phyloP scores from a whole-genome alignment of 1,139 yeast genomes.

The Geotrichum siamense region DNA sequence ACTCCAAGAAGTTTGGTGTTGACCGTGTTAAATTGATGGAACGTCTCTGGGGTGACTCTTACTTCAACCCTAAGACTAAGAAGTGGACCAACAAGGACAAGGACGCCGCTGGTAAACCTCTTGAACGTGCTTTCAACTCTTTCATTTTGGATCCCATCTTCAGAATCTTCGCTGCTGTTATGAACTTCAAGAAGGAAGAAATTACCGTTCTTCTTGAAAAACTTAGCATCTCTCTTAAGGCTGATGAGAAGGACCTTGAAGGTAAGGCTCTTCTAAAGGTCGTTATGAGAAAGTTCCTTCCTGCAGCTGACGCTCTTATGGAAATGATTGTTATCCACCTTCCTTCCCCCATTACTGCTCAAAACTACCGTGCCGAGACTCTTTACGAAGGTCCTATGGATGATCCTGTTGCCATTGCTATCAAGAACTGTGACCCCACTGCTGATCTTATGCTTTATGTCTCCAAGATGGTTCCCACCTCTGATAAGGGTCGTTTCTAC shows the following conservation, averaged over 20 bases:
- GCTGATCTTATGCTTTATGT: conserved; percentile 99
- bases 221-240: conserved; percentile 84
- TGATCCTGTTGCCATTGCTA: conserved; percentile 84
- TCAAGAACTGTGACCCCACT: conserved; percentile 97
- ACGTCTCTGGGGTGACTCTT: conserved; percentile 99
- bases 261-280: conserved; percentile 98
- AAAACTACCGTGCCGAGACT: conserved; percentile 97
- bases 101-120: conserved; percentile 90
- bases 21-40: conserved; percentile 97
- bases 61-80: conserved; percentile 99
- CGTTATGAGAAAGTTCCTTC: conserved; percentile 99
- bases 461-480: conserved; percentile 99
- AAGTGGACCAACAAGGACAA: conserved; percentile 97
- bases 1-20: conserved; percentile 99
- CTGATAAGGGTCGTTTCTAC: conserved; percentile 99
- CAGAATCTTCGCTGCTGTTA: conserved; percentile 91
- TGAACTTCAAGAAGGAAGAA: conserved; percentile 97
- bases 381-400: conserved; percentile 99
- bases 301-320: conserved; percentile 99
- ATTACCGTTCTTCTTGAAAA: conserved; percentile 82
- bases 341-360: conserved; percentile 99
- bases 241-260: conserved; percentile 94
- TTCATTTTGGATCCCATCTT: conserved; percentile 98
- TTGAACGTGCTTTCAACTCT: conserved; percentile 99
- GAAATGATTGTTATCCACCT: conserved; percentile 98